Evolutionary conservation across 164 flowering plant species (phyloP), one percentile per base, ranked within the genome.

Genomic region (Buxus sempervirens): DNA sequence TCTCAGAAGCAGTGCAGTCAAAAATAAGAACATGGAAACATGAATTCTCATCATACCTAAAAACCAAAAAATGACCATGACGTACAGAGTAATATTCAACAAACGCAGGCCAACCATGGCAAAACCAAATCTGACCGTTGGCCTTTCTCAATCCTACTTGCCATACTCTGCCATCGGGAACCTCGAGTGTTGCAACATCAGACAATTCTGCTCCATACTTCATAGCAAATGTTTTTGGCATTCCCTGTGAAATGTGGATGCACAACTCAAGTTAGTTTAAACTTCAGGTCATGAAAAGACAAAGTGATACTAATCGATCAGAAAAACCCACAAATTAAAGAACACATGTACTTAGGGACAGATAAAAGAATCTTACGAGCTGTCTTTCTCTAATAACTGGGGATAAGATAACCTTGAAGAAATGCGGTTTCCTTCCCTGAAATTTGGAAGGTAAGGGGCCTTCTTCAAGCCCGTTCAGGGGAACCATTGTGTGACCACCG

Each of bases 31-130:
- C 82, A 36, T 66, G 1, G 48, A 83, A 81, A 12, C 28, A 42
- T 2, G 82, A 79, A 41, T 58, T 72, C 22, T 78, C 80, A 19
- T 70, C 73, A 26, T 81, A 81, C 72, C 28, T 71, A 63, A 83
- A 83, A 26, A 83, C 63, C 18, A 81, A 23, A 20, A 77, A 67
- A 56, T 75, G 66, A 1, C 82, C 78, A 14, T 15, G 51, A 27
- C 28, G 0, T 24, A 83, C 61, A 19, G 80, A 73, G 54, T 79
- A 26, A 63, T 61, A 65, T 16, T 79, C 60, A 0, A 70, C 62
- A 65, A 83, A 81, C 3, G 63, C 70, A 4, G 68, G 64, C 80
- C 77, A 81, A 54, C 82, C 83, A 9, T 76, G 26, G 9, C 45
- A 27, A n/a, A 81, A 68, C 78, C 78, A 81, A n/a, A 70, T 27